A percentile compares a stretch with the other conserved stretches of the same genome.
Evolutionary conservation across 148 eudicot species (phyloP).

Genomic region (Dysphania ambrosioides): DNA sequence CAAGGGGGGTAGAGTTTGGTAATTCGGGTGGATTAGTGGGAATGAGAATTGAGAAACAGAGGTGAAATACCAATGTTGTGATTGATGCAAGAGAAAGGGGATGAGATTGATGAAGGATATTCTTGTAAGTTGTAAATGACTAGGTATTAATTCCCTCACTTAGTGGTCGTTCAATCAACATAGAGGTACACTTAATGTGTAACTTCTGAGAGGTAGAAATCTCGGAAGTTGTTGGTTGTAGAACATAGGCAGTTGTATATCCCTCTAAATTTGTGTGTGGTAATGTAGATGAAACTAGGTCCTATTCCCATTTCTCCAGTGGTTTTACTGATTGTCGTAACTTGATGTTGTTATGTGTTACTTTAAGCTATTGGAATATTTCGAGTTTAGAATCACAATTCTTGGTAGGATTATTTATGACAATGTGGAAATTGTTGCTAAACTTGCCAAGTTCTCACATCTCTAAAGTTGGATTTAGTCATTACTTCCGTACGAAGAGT

Average conservation of each 20-base stretch:
- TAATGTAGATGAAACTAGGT: no score
- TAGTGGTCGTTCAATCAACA: neutral
- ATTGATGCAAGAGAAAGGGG: no score
- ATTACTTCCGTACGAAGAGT: neutral
- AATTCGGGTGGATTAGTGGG: no score
- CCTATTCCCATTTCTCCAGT: neutral
- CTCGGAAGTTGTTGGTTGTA: neutral
- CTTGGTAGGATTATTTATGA: neutral
- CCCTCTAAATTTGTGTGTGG: no score
- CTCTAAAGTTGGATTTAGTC: neutral
- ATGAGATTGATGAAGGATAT: no score
- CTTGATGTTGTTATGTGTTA: neutral
- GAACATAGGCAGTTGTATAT: neutral
- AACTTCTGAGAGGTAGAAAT: neutral
- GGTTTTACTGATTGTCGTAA: neutral
- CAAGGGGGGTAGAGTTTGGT: no score
- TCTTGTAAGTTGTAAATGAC: neutral
- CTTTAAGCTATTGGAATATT: neutral
- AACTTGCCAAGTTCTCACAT: neutral
- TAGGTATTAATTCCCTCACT: neutral
- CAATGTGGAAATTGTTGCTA: neutral
- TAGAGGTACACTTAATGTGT: neutral
- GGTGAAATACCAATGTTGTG: no score
- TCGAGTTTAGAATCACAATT: neutral
- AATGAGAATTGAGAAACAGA: no score